Base-by-base conservation (phyloP, 768 basidiomycete species). In the Filobasidium floriforme region DNA sequence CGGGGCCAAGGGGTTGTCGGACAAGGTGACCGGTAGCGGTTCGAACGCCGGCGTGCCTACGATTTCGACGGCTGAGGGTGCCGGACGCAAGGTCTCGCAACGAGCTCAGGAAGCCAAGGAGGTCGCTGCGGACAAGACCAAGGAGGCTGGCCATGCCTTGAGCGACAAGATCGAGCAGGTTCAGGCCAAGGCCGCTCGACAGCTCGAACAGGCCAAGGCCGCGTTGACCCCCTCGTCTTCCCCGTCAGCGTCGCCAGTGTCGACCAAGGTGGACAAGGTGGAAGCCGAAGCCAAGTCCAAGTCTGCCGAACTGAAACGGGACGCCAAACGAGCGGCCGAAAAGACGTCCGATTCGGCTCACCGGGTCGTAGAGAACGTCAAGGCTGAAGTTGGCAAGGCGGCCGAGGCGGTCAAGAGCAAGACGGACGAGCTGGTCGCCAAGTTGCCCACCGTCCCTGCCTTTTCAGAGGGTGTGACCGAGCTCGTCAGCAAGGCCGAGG, bases 401-500 rank as follows among this genome's bases (percentile, higher is more conserved):
- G 63, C 63, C 41, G 69, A 68, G 4, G 69, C 66, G 40, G 63
- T 70, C 63, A 73, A 76, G 68, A 70, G 69, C n/a, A 72, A 72
- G 63, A 73, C 76, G 18, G 68, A 29, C 66, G 65, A 24, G 75
- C 68, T 11, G 66, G 64, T n/a, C 41, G 67, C 44, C 81, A 85
- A 10, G 80, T 83, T 57, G 22, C 54, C 54, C 11, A 80, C 83
- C 75, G 9, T 69, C 72, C 67, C 51, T 14, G 69, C 73, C 60
- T 83, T 86, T 61, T 83, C 84, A 0, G 85, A 85, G 24, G 89
- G 87, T 60, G 79, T 89, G 1, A 82, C 84, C 52, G 86, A 87
- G 7, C 84, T 92, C 37, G 83, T 89, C 1, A 79, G 79, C 46
- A 83, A 87, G 72, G 89, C 89, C 0, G 89, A 94, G 76, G 85